Evolutionary conservation across 2,329 filamentous ascomycete genomes (phyloP), one percentile per base, ranked within the genome.

Genomic region (Aspergillus caelatus): DNA sequence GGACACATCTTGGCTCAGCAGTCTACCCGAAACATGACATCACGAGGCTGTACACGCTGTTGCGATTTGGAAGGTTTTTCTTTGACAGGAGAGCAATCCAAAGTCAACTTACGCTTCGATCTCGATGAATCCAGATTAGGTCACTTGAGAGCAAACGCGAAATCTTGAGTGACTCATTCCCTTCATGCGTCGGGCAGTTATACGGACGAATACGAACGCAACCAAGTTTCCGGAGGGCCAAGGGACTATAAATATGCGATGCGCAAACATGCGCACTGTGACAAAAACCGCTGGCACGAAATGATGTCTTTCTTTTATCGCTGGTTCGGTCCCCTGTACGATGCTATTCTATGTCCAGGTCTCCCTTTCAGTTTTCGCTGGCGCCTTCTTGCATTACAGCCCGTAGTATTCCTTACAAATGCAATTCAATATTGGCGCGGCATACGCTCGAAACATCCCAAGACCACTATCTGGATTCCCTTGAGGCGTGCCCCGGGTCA

Each of bases 331-430:
- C 63, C 63, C 32, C 19, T 68, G 9, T 66, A 57, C 9, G 74
- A 78, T 48, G 76, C 77, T 28, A 59, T 82, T 46, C 77, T 80
- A 64, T 70, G 75, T 12, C 66, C 61, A 21, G 67, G 70, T 55
- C 72, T 83, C 46, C 76, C 81, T 4, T 80, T 76, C 64, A 62
- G 65, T 16, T 68, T 77, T 32, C 80, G 81, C 65, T 82, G 81
- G 79, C 79, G 81, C 9, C 74, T 82, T 11, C 70, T 84, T 23
- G 60, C 77, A 43, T 75, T 84, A 21, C 79, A 81, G 62, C 80
- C 81, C 16, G 69, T 80, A n/a, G 72, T 71, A 4, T 60, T 80
- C 39, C 62, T 83, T 10, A 75, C 75, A 12, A 77, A 79, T 66
- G 65, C 74, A 39, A 74, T 83, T 46, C 76, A 74, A 30, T 72